phyloP scores from a whole-genome alignment of 2,329 filamentous ascomycete genomes.

The Exophiala viscosa region DNA sequence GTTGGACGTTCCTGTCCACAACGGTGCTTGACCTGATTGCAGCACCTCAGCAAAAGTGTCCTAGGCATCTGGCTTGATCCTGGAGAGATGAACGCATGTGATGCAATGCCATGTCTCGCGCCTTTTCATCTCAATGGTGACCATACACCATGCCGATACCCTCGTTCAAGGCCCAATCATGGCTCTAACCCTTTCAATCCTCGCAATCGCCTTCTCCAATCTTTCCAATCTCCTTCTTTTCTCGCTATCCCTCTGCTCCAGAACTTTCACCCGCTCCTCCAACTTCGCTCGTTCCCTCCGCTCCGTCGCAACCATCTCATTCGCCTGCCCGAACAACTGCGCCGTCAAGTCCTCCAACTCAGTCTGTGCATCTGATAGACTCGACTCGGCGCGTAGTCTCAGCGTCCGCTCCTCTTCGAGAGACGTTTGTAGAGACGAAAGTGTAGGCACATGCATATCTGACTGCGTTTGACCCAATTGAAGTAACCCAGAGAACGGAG shows the following conservation, averaged over 20 bases:
- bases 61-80: no score
- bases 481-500: constrained; percentile 24
- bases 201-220: constrained; percentile 54
- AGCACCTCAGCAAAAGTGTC: no score
- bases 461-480: constrained; percentile 18
- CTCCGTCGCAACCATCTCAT: constrained; percentile 64
- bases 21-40: no score
- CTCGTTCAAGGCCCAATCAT: constrained; percentile 43
- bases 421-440: constrained; percentile 48
- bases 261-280: constrained; percentile 45
- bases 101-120: constrained; percentile 37
- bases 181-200: constrained; percentile 54
- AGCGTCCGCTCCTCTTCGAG: constrained; percentile 53
- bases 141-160: not conserved
- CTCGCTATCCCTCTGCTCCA: constrained; percentile 46
- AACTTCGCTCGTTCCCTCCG: constrained; percentile 54
- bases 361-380: constrained; percentile 51
- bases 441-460: constrained; percentile 30
- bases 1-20: no score
- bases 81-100: no score
- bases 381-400: constrained; percentile 56
- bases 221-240: constrained; percentile 52
- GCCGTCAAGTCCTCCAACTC: constrained; percentile 62
- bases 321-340: constrained; percentile 60
- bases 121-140: not conserved